phyloP scores from a whole-genome alignment of 106 monocot genomes.

The Posidonia australis region DNA sequence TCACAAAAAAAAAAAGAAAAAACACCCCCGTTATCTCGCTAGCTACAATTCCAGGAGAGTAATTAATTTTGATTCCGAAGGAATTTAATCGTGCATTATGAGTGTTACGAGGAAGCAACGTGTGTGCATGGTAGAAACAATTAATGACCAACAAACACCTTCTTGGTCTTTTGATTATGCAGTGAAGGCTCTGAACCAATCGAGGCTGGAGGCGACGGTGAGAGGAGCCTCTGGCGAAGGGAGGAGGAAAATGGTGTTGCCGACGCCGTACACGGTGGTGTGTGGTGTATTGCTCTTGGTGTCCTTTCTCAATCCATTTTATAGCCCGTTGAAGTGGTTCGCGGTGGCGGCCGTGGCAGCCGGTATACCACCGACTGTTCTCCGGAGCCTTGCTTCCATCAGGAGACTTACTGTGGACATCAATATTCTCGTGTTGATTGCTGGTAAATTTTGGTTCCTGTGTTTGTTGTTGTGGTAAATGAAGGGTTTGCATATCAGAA shows the following conservation, averaged over 20 bases:
- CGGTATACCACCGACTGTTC: constrained; percentile 34
- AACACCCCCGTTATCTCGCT: neutral
- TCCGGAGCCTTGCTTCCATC: constrained; percentile 42
- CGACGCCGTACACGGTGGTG: constrained; percentile 33
- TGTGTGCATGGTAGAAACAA: too few relatives aligned
- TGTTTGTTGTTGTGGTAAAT: too few relatives aligned
- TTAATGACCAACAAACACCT: too few relatives aligned
- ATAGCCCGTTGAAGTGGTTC: constrained; percentile 45
- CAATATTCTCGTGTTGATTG: constrained; percentile 68
- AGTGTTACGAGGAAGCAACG: neutral
- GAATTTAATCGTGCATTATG: too few relatives aligned
- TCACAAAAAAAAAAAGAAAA: neutral
- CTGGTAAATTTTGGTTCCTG: constrained; percentile 32
- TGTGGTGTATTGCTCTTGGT: constrained; percentile 38
- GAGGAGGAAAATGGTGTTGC: neutral
- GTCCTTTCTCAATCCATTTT: constrained; percentile 39
- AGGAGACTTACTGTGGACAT: constrained; percentile 48
- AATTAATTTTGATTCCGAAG: too few relatives aligned
- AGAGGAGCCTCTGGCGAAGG: constrained; percentile 36
- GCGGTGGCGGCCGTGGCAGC: constrained; percentile 35
- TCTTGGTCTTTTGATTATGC: neutral
- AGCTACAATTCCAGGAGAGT: neutral
- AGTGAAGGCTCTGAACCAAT: constrained; percentile 76
- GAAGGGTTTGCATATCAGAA: too few relatives aligned
- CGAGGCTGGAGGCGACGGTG: constrained; percentile 69